Percentiles rank a stretch among this genome's conserved stretches.
phyloP scores from a whole-genome alignment of 2,329 filamentous ascomycete genomes.

The Claviceps humidiphila region DNA sequence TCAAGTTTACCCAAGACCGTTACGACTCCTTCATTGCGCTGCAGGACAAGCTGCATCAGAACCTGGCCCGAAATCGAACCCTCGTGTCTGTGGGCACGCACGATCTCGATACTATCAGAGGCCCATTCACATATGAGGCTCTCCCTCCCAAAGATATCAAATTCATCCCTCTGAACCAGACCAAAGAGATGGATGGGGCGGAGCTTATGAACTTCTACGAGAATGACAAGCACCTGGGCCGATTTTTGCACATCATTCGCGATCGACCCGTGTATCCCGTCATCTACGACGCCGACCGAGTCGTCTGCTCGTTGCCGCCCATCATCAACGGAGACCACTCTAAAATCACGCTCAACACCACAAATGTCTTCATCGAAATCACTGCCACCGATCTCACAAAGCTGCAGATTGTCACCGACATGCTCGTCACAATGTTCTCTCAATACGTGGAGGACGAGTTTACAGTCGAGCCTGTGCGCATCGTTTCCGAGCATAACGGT shows the following conservation, averaged over 20 bases:
- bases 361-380: conserved; percentile 92
- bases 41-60: conserved; percentile 96
- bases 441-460: conserved; percentile 78
- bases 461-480: conserved; percentile 86
- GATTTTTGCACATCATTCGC: conserved; percentile 85
- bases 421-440: conserved; percentile 95
- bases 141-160: conserved; percentile 82
- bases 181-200: conserved; percentile 70
- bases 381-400: conserved; percentile 95
- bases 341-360: conserved; percentile 85
- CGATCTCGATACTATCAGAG: conserved; percentile 84
- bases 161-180: conserved; percentile 85
- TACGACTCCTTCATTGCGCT: conserved; percentile 97
- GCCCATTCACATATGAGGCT: conserved; percentile 94
- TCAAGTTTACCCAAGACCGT: conserved; percentile 80
- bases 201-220: conserved; percentile 94
- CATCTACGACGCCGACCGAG: conserved; percentile 78
- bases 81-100: conserved; percentile 96
- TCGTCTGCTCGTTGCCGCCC: conserved; percentile 84
- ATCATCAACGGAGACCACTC: conserved; percentile 98
- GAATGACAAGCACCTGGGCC: conserved; percentile 81
- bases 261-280: conserved; percentile 92
- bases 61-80: conserved; percentile 82
- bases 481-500: conserved; percentile 82
- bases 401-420: conserved; percentile 88